A percentile compares a stretch with the other conserved stretches of the same genome.
Evolutionary conservation across 768 basidiomycete genomes (phyloP).

Genomic region (Amanita subjunquillea): DNA sequence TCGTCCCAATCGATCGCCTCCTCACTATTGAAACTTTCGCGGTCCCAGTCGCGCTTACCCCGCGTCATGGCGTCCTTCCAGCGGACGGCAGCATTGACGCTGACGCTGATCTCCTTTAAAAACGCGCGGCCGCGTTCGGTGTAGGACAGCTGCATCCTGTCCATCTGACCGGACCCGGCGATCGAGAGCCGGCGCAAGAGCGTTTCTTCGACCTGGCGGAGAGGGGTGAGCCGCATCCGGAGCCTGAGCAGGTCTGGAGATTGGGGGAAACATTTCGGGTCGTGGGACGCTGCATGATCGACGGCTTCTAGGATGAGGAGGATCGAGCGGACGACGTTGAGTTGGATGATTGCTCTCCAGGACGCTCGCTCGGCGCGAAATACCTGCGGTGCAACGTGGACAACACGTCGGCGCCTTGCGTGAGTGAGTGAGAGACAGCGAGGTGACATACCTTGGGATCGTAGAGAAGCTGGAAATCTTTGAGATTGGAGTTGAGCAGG

Average conservation of each 20-base stretch:
- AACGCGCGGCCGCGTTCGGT: slow-evolving; percentile 16
- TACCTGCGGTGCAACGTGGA: slow-evolving; percentile 20
- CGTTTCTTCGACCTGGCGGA: slow-evolving; percentile 50
- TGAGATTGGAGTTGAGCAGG: not conserved
- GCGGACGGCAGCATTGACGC: slow-evolving; percentile 37
- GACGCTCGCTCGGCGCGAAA: slow-evolving; percentile 51
- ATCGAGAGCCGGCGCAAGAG: slow-evolving; percentile 51
- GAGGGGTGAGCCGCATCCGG: slow-evolving; percentile 48
- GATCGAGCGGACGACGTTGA: slow-evolving; percentile 62
- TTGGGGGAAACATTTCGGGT: slow-evolving; percentile 20
- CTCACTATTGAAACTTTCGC: slow-evolving; percentile 18
- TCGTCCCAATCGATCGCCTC: slow-evolving; percentile 31
- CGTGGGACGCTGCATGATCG: slow-evolving; percentile 18
- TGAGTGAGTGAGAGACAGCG: not conserved
- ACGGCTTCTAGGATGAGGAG: slow-evolving; percentile 53
- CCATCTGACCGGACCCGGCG: slow-evolving; percentile 22
- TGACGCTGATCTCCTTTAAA: slow-evolving; percentile 39
- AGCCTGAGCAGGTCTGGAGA: slow-evolving; percentile 39
- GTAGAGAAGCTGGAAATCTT: slow-evolving; percentile 58
- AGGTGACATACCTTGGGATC: slow-evolving; percentile 36
- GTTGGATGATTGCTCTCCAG: slow-evolving; percentile 60
- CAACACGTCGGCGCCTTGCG: too few relatives aligned
- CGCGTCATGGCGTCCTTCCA: slow-evolving; percentile 43
- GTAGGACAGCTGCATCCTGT: slow-evolving; percentile 16
- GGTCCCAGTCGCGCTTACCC: slow-evolving; percentile 15